Conservation (phyloP, 2,329 filamentous ascomycete species). For the Emydomyces testavorans region DNA sequence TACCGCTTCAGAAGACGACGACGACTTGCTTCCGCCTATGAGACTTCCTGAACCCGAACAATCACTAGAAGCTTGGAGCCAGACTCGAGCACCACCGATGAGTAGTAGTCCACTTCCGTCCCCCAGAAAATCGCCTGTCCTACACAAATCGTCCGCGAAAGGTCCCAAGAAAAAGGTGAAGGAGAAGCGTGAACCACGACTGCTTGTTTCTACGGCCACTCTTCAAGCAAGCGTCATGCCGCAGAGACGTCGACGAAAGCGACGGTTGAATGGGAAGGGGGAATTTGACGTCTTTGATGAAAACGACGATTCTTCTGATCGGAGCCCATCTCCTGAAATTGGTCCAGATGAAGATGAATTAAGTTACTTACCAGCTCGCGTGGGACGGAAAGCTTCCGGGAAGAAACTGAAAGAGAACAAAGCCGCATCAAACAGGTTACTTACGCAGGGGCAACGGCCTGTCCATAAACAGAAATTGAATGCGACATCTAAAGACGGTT, state of each 20-base stretch:
- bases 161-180: conserved; percentile 2
- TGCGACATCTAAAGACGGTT: background rate
- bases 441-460: conserved; percentile 12
- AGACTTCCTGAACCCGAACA: conserved; percentile 13
- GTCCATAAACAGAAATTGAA: conserved; percentile 17
- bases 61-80: conserved; percentile 23
- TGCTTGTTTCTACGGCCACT: conserved; percentile 26
- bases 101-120: conserved; percentile 26
- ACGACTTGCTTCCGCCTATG: conserved; percentile 10
- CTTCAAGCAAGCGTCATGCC: conserved; percentile 30
- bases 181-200: background rate
- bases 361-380: conserved; percentile 21
- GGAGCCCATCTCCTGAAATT: conserved; percentile 2
- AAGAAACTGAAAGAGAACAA: conserved; percentile 18
- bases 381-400: conserved; percentile 16
- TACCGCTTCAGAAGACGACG: conserved; percentile 8
- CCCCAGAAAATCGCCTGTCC: conserved; percentile 16
- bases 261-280: conserved; percentile 14
- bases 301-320: background rate
- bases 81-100: conserved; percentile 30
- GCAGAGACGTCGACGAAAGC: conserved; percentile 23
- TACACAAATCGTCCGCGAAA: background rate
- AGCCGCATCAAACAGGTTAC: conserved; percentile 12
- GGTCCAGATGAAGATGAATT: conserved; percentile 31
- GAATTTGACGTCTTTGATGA: conserved; percentile 12